Conservation (phyloP, 2,329 filamentous ascomycete species). For the Neospermospora avenae region DNA sequence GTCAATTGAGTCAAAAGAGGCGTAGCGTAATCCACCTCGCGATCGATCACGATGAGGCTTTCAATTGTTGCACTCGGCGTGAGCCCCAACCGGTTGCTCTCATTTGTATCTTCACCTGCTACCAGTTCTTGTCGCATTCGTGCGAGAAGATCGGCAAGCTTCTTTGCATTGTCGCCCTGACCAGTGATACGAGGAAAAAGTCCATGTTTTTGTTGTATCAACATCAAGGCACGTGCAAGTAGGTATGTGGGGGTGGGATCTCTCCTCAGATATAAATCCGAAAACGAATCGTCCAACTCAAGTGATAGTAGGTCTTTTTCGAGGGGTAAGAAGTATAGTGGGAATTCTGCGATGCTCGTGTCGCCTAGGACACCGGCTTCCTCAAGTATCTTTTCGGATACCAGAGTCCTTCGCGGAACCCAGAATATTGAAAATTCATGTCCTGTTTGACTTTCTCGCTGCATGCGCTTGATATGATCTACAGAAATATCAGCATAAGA, state of each 20-base stretch:
- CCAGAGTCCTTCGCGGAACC: conserved; percentile 86
- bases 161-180: conserved; percentile 91
- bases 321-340: conserved; percentile 84
- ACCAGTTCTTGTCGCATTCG: conserved; percentile 89
- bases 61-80: conserved; percentile 86
- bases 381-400: conserved; percentile 88
- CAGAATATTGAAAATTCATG: conserved; percentile 98
- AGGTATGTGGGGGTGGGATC: conserved; percentile 90
- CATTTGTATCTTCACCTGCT: conserved; percentile 71
- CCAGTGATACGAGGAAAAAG: conserved; percentile 93
- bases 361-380: conserved; percentile 92
- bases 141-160: conserved; percentile 78
- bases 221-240: conserved; percentile 89
- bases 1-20: conserved; percentile 91
- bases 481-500: conserved; percentile 52
- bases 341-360: conserved; percentile 81
- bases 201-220: conserved; percentile 85
- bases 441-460: conserved; percentile 80
- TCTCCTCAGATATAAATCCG: conserved; percentile 83
- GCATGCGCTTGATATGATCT: conserved; percentile 91
- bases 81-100: conserved; percentile 61
- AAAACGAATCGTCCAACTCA: conserved; percentile 83
- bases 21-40: conserved; percentile 91
- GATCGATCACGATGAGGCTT: conserved; percentile 90
- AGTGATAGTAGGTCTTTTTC: conserved; percentile 89